Conservation (phyloP, 495 filamentous ascomycete genomes). For the Choiromyces venosus region DNA sequence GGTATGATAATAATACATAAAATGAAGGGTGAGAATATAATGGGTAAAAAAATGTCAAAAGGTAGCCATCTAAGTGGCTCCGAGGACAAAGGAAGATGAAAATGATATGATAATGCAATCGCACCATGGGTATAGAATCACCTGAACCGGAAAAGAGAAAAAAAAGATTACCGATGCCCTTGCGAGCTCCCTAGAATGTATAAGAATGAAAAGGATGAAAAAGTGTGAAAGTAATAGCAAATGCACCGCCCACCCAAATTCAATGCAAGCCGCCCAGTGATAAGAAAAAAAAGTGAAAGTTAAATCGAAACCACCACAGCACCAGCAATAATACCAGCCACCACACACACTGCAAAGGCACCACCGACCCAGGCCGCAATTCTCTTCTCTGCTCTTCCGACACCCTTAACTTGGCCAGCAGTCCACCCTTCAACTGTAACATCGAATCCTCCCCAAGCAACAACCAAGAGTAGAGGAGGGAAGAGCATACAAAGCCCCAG, state of each 20-base stretch:
- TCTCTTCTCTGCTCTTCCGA: conserved; percentile 37
- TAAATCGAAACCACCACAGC: conserved; percentile 14
- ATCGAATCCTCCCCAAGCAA: conserved; percentile 37
- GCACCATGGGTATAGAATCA: neutral
- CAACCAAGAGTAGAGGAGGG: conserved; percentile 33
- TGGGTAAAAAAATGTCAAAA: neutral
- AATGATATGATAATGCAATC: neutral
- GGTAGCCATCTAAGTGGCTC: neutral
- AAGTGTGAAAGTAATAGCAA: conserved; percentile 5
- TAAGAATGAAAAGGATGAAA: neutral
- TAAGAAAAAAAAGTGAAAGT: conserved; percentile 14
- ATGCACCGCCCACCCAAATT: conserved; percentile 3
- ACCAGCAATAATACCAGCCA: conserved; percentile 33
- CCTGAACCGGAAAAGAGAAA: neutral
- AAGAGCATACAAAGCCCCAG: conserved; percentile 33
- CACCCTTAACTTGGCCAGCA: conserved; percentile 27
- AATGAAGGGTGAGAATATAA: neutral
- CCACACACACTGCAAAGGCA: conserved; percentile 23
- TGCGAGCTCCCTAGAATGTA: conserved; percentile 4
- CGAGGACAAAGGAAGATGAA: neutral
- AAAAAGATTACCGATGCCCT: conserved; percentile 8
- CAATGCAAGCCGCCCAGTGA: neutral
- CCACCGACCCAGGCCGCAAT: conserved; percentile 35
- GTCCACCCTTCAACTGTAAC: conserved; percentile 28
- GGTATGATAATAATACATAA: neutral